Evolutionary conservation across 768 basidiomycete genomes (phyloP), one percentile per base, ranked within the genome.

Genomic region (Dacryopinax primogenitus): DNA sequence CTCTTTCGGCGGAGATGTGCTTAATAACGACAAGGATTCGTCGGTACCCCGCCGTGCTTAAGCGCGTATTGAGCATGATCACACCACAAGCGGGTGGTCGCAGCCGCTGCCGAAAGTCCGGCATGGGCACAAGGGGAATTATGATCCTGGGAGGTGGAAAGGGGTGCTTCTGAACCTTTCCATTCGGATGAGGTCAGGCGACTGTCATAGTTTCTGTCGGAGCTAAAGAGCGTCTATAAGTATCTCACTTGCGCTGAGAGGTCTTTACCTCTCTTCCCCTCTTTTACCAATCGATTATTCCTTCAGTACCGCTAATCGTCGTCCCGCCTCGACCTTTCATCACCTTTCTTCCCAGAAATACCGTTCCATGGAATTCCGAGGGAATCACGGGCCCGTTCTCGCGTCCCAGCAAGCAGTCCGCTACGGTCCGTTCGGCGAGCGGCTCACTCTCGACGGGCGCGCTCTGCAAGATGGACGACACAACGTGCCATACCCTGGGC

Each of bases 151-250:
- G 23, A 23, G 51, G 30, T 28, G 9, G 32, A 28, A 11, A 58
- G 51, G 26, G 26, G 51, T 58, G 13, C 26, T 58, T 58, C 51
- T 30, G 26, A 3, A 23, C 51, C 51, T 30, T 28, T 58, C 51
- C 41, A 58, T 28, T 9, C 11, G 51, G 51, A 58, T 58, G 51
- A 58, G 51, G 51, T 58, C 51, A 58, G 51, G 13, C 51, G 51
- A 58, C 51, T 13, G 51, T 18, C 9, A 18, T 13, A 23, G 26
- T 23, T 58, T 58, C n/a, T n/a, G n/a, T 58, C 51, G 51, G 51
- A 58, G 4, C 51, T 58, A 18, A 3, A 28, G 26, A 58, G 37
- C 26, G 32, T 58, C 13, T 58, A 58, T 58, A 58, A 58, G 51
- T 58, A 58, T 58, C 26, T 30, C 51, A 7, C 51, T 30, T 32